These are phyloP conservation scores for Sisymbrium altissimum DNA, from an alignment of 345 rosid genomes.

Conservation along the genomic window DNA sequence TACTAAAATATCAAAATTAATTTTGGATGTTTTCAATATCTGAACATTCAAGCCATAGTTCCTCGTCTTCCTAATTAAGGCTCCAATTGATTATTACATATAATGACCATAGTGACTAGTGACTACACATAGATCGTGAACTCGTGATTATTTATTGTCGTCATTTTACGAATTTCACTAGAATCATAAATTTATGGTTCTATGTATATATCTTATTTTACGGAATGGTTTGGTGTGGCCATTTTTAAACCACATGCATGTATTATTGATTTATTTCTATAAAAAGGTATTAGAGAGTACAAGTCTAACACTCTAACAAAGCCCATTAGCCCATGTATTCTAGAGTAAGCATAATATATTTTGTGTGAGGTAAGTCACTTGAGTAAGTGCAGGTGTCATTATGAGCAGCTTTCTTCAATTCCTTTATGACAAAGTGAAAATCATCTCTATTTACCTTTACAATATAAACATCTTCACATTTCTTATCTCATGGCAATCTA, in stretches of 20 bases:
- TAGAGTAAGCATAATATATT: no score
- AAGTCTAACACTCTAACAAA: no score
- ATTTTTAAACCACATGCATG: not conserved
- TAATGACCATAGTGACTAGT: not conserved
- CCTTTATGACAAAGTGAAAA: no score
- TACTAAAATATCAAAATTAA: not conserved
- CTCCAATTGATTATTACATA: not conserved
- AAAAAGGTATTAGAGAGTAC: not conserved
- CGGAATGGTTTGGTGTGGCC: not conserved
- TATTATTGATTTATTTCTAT: not conserved
- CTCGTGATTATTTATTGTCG: no score
- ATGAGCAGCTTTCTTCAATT: no score
- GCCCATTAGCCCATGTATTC: no score
- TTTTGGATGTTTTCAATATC: not conserved
- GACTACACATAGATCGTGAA: not conserved
- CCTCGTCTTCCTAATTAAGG: not conserved
- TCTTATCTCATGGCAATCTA: no score
- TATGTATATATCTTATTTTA: not conserved
- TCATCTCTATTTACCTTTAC: no score
- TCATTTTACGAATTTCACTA: not conserved
- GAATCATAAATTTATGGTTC: not conserved
- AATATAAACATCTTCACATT: no score
- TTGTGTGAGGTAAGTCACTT: no score
- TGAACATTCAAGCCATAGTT: not conserved
- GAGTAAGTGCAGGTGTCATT: no score